phyloP scores from a whole-genome alignment of 2,329 filamentous ascomycete species.

The Paraphoma chrysanthemicola region DNA sequence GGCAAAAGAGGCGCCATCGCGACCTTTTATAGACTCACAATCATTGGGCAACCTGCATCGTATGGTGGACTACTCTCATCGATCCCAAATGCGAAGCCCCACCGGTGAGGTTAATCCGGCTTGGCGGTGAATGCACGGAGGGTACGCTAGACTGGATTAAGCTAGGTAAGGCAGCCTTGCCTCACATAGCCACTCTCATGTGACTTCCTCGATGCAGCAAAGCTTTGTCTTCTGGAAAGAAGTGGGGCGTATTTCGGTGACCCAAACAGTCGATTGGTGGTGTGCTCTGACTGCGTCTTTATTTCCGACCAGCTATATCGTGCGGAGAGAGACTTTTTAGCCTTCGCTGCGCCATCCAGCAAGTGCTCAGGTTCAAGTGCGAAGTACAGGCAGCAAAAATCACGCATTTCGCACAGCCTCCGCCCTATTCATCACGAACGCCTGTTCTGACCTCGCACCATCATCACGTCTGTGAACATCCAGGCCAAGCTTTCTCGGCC shows the following conservation, averaged over 20 bases:
- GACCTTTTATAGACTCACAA: constrained; percentile 5
- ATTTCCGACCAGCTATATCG: background rate
- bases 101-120: constrained; percentile 7
- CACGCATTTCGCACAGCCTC: background rate
- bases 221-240: constrained; percentile 7
- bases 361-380: background rate
- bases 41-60: background rate
- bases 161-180: constrained; percentile 24
- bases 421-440: background rate
- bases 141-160: background rate
- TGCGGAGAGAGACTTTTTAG: background rate
- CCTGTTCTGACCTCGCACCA: constrained; percentile 1
- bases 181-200: constrained; percentile 10
- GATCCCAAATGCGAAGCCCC: background rate
- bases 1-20: background rate
- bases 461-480: background rate
- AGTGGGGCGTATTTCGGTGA: constrained; percentile 6
- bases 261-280: background rate
- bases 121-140: constrained; percentile 8
- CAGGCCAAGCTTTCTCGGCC: constrained; percentile 17
- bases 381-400: background rate
- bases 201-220: constrained; percentile 2
- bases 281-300: background rate
- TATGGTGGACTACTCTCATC: background rate
- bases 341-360: background rate